Conservation (phyloP, 2,329 filamentous ascomycete species). For the Rosellinia necatrix region DNA sequence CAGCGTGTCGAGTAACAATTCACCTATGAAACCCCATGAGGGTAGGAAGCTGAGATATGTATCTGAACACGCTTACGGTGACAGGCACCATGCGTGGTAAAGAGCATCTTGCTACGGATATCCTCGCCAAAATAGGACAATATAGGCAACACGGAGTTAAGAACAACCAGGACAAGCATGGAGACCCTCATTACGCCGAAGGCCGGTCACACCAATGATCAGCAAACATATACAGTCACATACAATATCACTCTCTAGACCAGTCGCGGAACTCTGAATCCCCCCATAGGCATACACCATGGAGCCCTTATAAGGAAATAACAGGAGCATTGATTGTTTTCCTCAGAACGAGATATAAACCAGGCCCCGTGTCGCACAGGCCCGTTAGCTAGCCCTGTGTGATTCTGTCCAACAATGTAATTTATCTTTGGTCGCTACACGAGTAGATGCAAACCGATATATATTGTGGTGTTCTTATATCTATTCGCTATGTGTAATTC, state of each 20-base stretch:
- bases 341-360: not conserved
- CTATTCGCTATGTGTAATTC: not conserved
- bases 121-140: not conserved
- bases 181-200: not conserved
- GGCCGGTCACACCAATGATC: not conserved
- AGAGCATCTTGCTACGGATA: not conserved
- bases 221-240: not conserved
- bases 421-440: constrained; percentile 2
- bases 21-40: not conserved
- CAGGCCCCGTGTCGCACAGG: not conserved
- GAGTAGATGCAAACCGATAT: not conserved
- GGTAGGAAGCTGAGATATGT: not conserved
- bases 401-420: constrained; percentile 16
- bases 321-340: not conserved
- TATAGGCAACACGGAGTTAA: not conserved
- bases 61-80: not conserved
- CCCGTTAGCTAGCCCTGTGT: not conserved
- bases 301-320: not conserved
- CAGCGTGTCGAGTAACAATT: not conserved
- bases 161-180: not conserved
- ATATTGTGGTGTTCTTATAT: not conserved
- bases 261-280: not conserved
- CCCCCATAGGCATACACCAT: not conserved
- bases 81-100: not conserved
- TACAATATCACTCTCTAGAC: not conserved